These are phyloP conservation scores for Pyrrhoderma lamaoense DNA, from an alignment of 1,284 basidiomycete genomes.

Conservation along the genomic window DNA sequence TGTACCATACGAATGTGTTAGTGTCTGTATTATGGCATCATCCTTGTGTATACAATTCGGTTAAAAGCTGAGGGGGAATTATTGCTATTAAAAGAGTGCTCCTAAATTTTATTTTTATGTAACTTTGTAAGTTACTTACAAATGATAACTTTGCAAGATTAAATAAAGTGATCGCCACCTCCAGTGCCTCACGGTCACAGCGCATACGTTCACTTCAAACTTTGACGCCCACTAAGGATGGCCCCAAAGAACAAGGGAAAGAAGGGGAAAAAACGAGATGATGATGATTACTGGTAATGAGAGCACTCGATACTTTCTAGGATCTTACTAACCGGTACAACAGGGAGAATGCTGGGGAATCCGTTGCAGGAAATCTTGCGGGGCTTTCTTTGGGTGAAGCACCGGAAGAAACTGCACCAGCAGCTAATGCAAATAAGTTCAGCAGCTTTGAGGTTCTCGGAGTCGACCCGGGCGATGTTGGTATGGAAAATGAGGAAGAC, in stretches of 20 bases:
- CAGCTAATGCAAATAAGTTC: conserved; percentile 32
- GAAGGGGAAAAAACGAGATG: conserved; percentile 70
- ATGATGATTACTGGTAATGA: conserved; percentile 73
- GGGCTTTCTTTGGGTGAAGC: conserved; percentile 27
- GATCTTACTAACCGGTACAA: conserved; percentile 1
- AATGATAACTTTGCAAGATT: too few relatives aligned
- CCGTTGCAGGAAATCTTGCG: conserved; percentile 40
- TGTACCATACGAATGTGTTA: too few relatives aligned
- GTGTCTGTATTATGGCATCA: too few relatives aligned
- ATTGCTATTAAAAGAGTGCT: too few relatives aligned
- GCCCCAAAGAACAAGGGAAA: conserved; percentile 85
- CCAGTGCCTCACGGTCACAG: too few relatives aligned
- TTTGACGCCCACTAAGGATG: conserved; percentile 37
- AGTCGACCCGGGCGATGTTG: conserved; percentile 40
- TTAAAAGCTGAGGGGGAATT: too few relatives aligned
- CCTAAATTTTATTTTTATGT: too few relatives aligned
- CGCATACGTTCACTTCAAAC: too few relatives aligned
- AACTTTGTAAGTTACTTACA: too few relatives aligned
- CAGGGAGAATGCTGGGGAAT: conserved; percentile 65
- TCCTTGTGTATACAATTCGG: too few relatives aligned
- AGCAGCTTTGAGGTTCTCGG: conserved; percentile 49
- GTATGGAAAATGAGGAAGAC: conserved; percentile 63
- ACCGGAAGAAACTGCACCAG: conserved; percentile 35
- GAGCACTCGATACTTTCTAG: conserved; percentile 4
- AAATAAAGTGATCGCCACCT: too few relatives aligned